Evolutionary conservation across 23 red algal genomes (phyloP).

Genomic region (Gracilaria caudata): DNA sequence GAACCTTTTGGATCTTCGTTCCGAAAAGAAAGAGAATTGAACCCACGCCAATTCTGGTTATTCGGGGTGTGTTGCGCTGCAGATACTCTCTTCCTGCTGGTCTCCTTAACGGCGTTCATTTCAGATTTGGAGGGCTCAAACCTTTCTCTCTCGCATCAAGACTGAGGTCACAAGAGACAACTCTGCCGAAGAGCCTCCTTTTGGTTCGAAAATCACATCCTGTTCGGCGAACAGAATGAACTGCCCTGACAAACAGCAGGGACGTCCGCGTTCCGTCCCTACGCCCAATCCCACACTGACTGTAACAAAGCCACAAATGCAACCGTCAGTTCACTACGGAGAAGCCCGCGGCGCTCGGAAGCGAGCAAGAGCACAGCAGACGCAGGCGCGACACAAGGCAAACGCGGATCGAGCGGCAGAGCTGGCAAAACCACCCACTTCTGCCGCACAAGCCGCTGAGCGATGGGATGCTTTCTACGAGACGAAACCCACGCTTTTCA

Average conservation of each 20-base stretch:
- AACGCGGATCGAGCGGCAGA: background rate
- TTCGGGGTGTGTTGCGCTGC: too few species aligned
- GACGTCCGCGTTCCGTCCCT: background rate
- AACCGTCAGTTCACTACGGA: background rate
- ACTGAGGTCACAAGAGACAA: background rate
- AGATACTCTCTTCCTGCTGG: too few species aligned
- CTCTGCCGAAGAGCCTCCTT: background rate
- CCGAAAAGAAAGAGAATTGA: too few species aligned
- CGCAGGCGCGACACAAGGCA: conserved; percentile 22
- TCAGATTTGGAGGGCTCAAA: too few species aligned
- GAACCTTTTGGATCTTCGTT: too few species aligned
- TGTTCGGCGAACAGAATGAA: background rate
- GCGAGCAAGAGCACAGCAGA: conserved; percentile 25
- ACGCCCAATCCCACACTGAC: background rate
- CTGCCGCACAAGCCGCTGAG: conserved; percentile 29
- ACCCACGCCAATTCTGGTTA: too few species aligned
- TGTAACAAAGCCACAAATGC: background rate
- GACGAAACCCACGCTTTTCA: conserved; percentile 84
- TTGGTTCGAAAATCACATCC: background rate
- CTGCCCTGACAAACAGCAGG: background rate
- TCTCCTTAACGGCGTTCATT: too few species aligned
- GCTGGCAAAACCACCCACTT: conserved; percentile 7
- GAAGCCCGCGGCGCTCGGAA: conserved; percentile 47
- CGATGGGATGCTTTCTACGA: conserved; percentile 92
- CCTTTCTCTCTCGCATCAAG: too few species aligned